Evolutionary conservation across 2,329 filamentous ascomycete genomes (phyloP).

Genomic region (Microsporum canis): DNA sequence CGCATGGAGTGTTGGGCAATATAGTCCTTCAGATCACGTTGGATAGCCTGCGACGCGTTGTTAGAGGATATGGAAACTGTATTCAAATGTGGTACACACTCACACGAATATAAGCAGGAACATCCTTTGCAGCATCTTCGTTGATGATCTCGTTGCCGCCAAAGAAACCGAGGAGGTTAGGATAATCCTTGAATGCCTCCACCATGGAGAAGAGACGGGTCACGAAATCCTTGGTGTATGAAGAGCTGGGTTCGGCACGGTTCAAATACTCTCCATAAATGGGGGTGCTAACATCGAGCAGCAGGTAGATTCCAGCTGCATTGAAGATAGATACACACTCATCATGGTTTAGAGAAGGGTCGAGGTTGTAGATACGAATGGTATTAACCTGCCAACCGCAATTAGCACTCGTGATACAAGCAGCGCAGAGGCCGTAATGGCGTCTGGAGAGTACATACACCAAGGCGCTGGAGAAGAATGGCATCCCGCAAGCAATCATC

Average conservation of each 20-base stretch:
- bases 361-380: conserved; percentile 54
- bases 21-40: conserved; percentile 58
- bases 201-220: conserved; percentile 51
- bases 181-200: conserved; percentile 55
- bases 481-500: conserved; percentile 51
- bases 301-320: conserved; percentile 54
- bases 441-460: conserved; percentile 32
- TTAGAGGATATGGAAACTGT: conserved; percentile 10
- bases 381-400: conserved; percentile 42
- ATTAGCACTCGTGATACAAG: neutral
- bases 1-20: conserved; percentile 48
- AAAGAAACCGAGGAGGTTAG: conserved; percentile 57
- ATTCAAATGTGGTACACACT: conserved; percentile 13
- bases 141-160: conserved; percentile 59
- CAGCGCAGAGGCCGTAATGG: neutral
- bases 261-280: conserved; percentile 46
- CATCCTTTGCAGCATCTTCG: conserved; percentile 42
- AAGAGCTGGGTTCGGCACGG: conserved; percentile 42
- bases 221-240: conserved; percentile 47
- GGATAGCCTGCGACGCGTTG: conserved; percentile 41
- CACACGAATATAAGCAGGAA: conserved; percentile 48
- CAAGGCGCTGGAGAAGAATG: conserved; percentile 51
- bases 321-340: conserved; percentile 55
- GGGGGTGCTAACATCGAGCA: conserved; percentile 55
- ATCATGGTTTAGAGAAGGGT: conserved; percentile 49